Base-by-base conservation (phyloP, 495 filamentous ascomycete species). In the Penicillium steckii region DNA sequence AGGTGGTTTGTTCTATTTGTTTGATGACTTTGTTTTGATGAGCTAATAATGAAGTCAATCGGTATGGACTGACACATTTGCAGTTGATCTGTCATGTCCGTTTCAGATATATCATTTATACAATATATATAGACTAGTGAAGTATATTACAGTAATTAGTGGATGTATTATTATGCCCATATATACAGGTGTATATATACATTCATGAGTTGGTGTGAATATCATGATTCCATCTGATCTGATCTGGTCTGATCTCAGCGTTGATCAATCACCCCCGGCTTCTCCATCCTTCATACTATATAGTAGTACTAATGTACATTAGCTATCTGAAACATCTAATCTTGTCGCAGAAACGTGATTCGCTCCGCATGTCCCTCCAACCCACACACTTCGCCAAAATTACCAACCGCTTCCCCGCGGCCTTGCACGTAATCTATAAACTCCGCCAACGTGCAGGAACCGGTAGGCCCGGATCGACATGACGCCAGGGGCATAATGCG, bases 381-480 rank as follows among this genome's bases (percentile, higher is more conserved):
- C 13, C 61, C 62, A 59, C 70, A 71, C 8, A 67, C 62, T 4
- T 66, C 59, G 2, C 43, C 62, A 52, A 70, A 74, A 9, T 65
- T 58, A 9, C 69, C 70, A 10, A 67, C 59, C 32, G 65, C 64
- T 24, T 22, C 10, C 30, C 56, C 61, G 25, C 60, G 53, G 44
- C 53, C 54, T 50, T 57, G 53, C 7, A 83, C 72, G 64, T 72
- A 65, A 13, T 63, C 57, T 38, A 70, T 48, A 52, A 83, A 84
- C 2, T 65, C 52, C 26, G 55, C 60, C 22, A 84, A 56, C 24
- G 75, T 65, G 67, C 82, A 85, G 46, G 78, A 82, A 2, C 55
- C 48, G 12, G 81, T 80, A 19, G 80, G 81, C 0, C 82, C 82
- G 26, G 64, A 65, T 8, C 61, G 56, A 53, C 82, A 85, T 3